phyloP scores from a whole-genome alignment of 2,329 filamentous ascomycete species.

The Kalmusia sp. region DNA sequence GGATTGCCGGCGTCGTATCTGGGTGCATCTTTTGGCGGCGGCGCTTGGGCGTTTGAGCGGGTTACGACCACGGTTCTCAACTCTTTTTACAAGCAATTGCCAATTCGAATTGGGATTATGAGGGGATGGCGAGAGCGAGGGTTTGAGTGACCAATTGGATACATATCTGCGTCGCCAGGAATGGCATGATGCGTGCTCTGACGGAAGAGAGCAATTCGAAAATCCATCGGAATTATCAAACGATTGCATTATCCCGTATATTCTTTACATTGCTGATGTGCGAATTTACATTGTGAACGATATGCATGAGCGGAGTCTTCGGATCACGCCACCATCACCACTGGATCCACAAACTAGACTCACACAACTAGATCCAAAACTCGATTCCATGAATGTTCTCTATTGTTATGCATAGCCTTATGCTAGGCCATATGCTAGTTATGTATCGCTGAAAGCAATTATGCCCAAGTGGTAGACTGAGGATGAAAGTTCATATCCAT shows the following conservation, averaged over 20 bases:
- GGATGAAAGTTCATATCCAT: background rate
- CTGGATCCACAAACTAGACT: background rate
- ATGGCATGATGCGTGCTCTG: no score
- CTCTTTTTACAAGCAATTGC: background rate
- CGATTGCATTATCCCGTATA: no score
- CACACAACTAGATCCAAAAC: background rate
- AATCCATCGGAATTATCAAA: no score
- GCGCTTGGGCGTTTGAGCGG: background rate
- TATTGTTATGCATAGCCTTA: background rate
- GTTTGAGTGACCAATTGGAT: no score
- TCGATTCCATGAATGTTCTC: background rate
- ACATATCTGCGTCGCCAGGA: no score
- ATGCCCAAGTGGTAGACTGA: background rate
- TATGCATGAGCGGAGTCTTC: no score
- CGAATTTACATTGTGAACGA: no score
- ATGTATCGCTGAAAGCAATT: background rate
- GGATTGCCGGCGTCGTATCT: slow-evolving; percentile 1
- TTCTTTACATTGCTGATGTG: no score
- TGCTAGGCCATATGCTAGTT: background rate
- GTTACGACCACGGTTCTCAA: background rate
- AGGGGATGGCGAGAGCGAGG: no score
- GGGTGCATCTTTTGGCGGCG: background rate
- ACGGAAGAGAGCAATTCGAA: no score
- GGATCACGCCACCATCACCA: no score
- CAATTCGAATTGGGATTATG: background rate